Evolutionary conservation across 805 yeast species (phyloP).

Genomic region (Hanseniaspora vineae): DNA sequence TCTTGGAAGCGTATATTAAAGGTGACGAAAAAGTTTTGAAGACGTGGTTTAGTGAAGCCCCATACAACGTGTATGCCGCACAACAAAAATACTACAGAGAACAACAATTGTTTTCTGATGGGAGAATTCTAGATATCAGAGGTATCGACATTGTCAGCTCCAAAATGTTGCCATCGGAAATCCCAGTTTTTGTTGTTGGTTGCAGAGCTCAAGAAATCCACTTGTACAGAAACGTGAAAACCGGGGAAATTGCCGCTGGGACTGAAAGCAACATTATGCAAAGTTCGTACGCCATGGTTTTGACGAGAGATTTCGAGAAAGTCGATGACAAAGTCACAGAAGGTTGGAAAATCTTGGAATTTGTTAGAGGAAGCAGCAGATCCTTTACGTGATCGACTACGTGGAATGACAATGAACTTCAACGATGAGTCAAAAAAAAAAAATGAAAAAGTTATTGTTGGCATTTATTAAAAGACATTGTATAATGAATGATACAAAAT

Average conservation of each 20-base stretch:
- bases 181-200: slow-evolving; percentile 85
- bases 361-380: slow-evolving; percentile 87
- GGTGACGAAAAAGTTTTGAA: slow-evolving; percentile 79
- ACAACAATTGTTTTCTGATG: slow-evolving; percentile 84
- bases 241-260: slow-evolving; percentile 94
- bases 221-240: slow-evolving; percentile 74
- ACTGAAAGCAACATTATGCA: slow-evolving; percentile 83
- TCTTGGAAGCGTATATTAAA: slow-evolving; percentile 85
- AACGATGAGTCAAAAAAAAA: not conserved
- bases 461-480: no score
- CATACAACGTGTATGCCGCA: slow-evolving; percentile 87
- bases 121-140: slow-evolving; percentile 83
- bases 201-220: slow-evolving; percentile 96
- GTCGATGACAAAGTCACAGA: slow-evolving; percentile 82
- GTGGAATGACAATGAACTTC: no score
- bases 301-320: slow-evolving; percentile 87
- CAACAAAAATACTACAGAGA: slow-evolving; percentile 85
- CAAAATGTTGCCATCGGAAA: slow-evolving; percentile 77
- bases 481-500: not conserved
- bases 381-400: slow-evolving; percentile 40
- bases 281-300: slow-evolving; percentile 92
- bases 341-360: slow-evolving; percentile 94
- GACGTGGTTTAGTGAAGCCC: slow-evolving; percentile 93
- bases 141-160: slow-evolving; percentile 88
- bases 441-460: no score